Base-by-base conservation (phyloP, 2,329 filamentous ascomycete genomes). In the Xylaria arbuscula region DNA sequence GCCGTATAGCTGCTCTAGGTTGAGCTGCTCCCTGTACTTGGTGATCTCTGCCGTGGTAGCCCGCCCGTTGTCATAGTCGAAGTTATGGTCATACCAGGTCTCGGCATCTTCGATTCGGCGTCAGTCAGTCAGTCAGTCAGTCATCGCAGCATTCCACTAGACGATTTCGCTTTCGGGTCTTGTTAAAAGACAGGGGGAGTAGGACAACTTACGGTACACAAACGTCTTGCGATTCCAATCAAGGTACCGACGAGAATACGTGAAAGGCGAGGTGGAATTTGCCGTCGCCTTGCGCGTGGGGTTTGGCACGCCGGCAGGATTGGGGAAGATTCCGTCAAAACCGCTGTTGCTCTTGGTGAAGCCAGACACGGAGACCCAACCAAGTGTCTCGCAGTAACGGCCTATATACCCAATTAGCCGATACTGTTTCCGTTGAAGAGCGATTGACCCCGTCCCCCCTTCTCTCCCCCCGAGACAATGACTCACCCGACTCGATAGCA, bases 221-320 rank as follows among this genome's bases (percentile, higher is more conserved):
- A 92, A 91, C 0, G 88, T 89, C n/a, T 84, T 80, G 5, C 88
- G 84, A 76, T 91, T 92, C 86, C 88, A 92, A 78, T 92, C 90
- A 10, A 92, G 82, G 74, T 91, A 92, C 28, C 89, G 84, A 8
- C 89, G 85, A 3, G 86, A 85, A 74, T 87, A 90, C 9, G 78
- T 72, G 66, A 80, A 81, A 50, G 80, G 80, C 7, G 83, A 78
- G 1, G 77, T 80, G 10, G 79, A 78, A 60, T 77, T 80, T 4
- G 76, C 70, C 1, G 73, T 77, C 1, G 82, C 84, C 59, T 80
- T 82, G 32, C 82, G 82, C 4, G 75, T 77, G 3, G 81, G 81
- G 42, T 81, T 79, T 10, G 77, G 72, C 15, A 82, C 80, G 22
- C 81, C 81, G 47, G 68, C 73, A 6, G 81, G 80, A 17, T 80